Evolutionary conservation across 345 rosid genomes (phyloP).

Genomic region (Salix caprea): DNA sequence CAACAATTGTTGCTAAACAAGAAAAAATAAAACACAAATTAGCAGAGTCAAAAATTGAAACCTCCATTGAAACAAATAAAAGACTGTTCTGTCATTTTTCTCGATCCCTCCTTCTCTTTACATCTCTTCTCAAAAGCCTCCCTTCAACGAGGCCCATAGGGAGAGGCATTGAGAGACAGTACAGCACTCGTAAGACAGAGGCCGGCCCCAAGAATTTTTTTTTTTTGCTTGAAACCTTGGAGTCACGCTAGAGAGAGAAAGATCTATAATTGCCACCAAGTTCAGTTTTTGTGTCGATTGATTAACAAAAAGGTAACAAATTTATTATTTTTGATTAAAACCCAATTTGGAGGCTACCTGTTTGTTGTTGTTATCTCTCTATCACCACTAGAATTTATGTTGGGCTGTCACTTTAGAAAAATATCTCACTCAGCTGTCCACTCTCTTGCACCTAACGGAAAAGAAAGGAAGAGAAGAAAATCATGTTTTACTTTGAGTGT

Average conservation of each 20-base stretch:
- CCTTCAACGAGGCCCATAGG: neutral
- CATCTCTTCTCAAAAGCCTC: neutral
- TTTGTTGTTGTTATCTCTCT: constrained; percentile 6
- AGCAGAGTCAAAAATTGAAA: neutral
- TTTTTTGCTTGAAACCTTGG: neutral
- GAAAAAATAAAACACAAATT: neutral
- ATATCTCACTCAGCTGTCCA: neutral
- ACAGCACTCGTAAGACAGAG: neutral
- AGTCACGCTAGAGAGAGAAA: neutral
- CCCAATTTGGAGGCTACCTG: neutral
- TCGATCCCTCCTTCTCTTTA: neutral
- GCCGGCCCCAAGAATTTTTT: neutral
- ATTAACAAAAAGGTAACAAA: neutral
- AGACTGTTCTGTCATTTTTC: neutral
- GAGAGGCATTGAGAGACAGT: neutral
- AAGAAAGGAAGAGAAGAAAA: neutral
- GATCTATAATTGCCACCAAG: neutral
- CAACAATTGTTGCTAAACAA: neutral
- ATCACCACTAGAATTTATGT: constrained; percentile 9
- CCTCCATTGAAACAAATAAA: neutral
- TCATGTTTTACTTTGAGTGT: constrained; percentile 18
- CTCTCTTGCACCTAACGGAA: constrained; percentile 18
- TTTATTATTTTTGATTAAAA: neutral
- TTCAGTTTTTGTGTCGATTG: neutral
- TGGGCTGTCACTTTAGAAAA: constrained; percentile 14